Conservation (phyloP, 1,139 yeast species). For the Taiozyma sp. region DNA sequence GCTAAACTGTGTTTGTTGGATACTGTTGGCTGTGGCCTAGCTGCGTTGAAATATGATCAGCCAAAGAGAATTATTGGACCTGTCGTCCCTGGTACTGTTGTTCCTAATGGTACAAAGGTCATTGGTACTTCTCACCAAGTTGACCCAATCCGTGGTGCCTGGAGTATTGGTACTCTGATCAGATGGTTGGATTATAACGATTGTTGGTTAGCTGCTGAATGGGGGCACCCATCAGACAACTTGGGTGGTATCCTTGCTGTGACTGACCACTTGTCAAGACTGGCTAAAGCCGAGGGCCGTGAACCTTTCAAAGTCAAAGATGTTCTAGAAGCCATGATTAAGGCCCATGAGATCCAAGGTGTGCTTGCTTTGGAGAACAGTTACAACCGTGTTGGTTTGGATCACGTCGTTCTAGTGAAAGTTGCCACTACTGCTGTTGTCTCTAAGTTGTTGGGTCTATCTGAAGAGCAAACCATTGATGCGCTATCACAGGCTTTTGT, state of each 20-base stretch:
- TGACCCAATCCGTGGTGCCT: slow-evolving; percentile 56
- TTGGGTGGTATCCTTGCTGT: slow-evolving; percentile 55
- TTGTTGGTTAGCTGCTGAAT: slow-evolving; percentile 62
- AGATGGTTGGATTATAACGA: slow-evolving; percentile 60
- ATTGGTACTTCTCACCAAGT: slow-evolving; percentile 46
- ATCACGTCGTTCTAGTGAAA: slow-evolving; percentile 54
- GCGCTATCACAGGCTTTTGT: slow-evolving; percentile 57
- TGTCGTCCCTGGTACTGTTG: slow-evolving; percentile 48
- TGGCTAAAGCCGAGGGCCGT: slow-evolving; percentile 36
- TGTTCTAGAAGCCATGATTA: slow-evolving; percentile 50
- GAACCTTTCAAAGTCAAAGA: slow-evolving; percentile 42
- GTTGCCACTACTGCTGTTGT: slow-evolving; percentile 59
- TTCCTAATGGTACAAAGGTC: slow-evolving; percentile 50
- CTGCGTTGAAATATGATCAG: slow-evolving; percentile 49
- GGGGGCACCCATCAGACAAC: slow-evolving; percentile 65
- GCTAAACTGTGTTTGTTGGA: slow-evolving; percentile 51
- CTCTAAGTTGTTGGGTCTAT: slow-evolving; percentile 46
- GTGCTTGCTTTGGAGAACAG: slow-evolving; percentile 53
- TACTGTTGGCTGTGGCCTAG: slow-evolving; percentile 58
- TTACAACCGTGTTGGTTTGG: slow-evolving; percentile 54
- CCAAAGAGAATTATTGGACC: slow-evolving; percentile 47
- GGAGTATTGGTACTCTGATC: slow-evolving; percentile 50
- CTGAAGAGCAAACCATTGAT: slow-evolving; percentile 46
- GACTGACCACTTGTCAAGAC: slow-evolving; percentile 50
- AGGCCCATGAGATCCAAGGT: slow-evolving; percentile 62